Conservation (phyloP, 1,139 yeast species). For the Sugiyamaella paludigena region DNA sequence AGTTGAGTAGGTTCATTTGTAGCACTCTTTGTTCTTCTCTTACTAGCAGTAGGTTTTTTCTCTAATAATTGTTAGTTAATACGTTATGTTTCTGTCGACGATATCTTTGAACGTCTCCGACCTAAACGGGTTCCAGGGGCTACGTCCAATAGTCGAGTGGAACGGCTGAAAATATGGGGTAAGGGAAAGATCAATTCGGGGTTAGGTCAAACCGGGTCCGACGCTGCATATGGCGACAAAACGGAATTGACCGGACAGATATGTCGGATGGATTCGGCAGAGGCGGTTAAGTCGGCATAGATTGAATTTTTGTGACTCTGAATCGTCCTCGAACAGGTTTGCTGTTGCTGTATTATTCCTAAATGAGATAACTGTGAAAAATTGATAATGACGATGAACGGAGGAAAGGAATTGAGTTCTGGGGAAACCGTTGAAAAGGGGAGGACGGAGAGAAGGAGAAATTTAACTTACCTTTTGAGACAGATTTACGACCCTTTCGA, state of each 20-base stretch:
- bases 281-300: too few species aligned
- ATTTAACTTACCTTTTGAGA: conserved; percentile 13
- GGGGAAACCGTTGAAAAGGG: neutral
- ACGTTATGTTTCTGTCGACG: too few species aligned
- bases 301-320: too few species aligned
- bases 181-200: conserved; percentile 1
- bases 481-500: conserved; percentile 15
- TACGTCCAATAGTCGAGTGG: too few species aligned
- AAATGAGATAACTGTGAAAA: too few species aligned
- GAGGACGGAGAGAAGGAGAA: neutral
- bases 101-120: too few species aligned
- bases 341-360: too few species aligned
- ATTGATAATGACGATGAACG: neutral
- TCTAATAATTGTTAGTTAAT: conserved; percentile 7
- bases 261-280: neutral
- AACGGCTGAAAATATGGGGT: neutral
- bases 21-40: conserved; percentile 22
- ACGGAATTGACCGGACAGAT: neutral
- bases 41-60: conserved; percentile 14
- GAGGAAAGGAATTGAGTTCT: neutral
- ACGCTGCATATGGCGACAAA: neutral
- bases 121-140: too few species aligned
- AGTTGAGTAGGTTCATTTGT: conserved; percentile 16
- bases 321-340: too few species aligned
- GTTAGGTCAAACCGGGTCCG: neutral